Percentiles rank a stretch among this genome's conserved stretches.
phyloP scores from a whole-genome alignment of 2,329 filamentous ascomycete species.

The Kalmusia sp. region DNA sequence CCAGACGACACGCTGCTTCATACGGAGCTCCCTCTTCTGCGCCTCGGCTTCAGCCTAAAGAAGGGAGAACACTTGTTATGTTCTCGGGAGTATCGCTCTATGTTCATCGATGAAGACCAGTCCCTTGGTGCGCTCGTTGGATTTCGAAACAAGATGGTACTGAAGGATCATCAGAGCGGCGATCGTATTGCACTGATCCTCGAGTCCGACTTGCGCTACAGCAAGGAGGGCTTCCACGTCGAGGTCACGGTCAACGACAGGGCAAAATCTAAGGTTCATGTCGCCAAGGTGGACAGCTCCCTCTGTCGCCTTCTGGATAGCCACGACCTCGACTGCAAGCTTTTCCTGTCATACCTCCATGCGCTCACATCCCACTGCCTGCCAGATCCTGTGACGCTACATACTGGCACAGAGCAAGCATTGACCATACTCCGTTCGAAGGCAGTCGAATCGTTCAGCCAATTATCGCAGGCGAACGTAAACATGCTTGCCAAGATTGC shows the following conservation, averaged over 20 bases:
- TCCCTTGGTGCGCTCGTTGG: constrained; percentile 30
- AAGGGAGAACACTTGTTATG: constrained; percentile 11
- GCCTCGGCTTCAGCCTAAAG: constrained; percentile 19
- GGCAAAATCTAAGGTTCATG: constrained; percentile 40
- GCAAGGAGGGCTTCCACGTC: constrained; percentile 13
- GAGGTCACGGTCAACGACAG: constrained; percentile 20
- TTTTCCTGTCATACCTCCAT: constrained; percentile 61
- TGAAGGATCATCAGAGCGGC: constrained; percentile 11
- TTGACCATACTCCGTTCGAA: constrained; percentile 58
- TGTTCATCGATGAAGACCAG: constrained; percentile 34
- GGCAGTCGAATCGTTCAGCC: constrained; percentile 56
- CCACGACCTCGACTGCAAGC: constrained; percentile 59
- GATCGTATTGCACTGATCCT: constrained; percentile 49
- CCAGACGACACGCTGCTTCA: constrained; percentile 2
- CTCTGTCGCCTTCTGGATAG: constrained; percentile 61
- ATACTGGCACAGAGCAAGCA: constrained; percentile 64
- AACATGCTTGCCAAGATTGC: constrained; percentile 34
- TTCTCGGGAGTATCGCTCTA: constrained; percentile 33
- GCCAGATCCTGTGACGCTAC: constrained; percentile 56
- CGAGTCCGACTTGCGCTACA: constrained; percentile 19
- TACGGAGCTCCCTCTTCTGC: constrained; percentile 25
- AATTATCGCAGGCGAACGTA: constrained; percentile 35
- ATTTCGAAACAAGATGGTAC: constrained; percentile 28
- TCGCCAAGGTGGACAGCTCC: constrained; percentile 57
- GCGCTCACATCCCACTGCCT: constrained; percentile 61